Percentiles rank a stretch among this genome's conserved stretches.
Evolutionary conservation across 2,329 filamentous ascomycete genomes (phyloP).

Genomic region (Trichoderma gracile): DNA sequence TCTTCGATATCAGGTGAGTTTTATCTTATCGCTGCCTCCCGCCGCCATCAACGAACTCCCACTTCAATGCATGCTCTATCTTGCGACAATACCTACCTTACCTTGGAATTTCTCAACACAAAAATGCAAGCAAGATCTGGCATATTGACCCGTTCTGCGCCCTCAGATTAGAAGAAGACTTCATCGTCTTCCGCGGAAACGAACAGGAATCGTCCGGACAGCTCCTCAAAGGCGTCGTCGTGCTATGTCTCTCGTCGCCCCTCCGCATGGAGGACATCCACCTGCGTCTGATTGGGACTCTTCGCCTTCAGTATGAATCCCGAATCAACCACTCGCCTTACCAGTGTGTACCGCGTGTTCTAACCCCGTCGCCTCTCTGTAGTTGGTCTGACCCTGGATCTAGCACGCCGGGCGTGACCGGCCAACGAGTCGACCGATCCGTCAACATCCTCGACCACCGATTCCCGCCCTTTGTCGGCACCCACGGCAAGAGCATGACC

Average conservation of each 20-base stretch:
- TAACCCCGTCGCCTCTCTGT: conserved; percentile 9
- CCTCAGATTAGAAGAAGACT: conserved; percentile 71
- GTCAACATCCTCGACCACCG: conserved; percentile 65
- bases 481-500: conserved; percentile 56
- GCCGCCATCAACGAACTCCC: too few species aligned
- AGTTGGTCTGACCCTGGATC: conserved; percentile 55
- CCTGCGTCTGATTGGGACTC: conserved; percentile 68
- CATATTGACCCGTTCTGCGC: neutral
- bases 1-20: conserved; percentile 61
- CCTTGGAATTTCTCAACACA: neutral
- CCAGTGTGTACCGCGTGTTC: conserved; percentile 6
- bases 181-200: conserved; percentile 74
- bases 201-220: conserved; percentile 76
- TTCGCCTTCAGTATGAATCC: conserved; percentile 60
- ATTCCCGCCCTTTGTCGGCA: conserved; percentile 66
- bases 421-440: conserved; percentile 60
- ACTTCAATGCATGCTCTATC: neutral
- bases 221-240: conserved; percentile 69
- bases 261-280: conserved; percentile 73
- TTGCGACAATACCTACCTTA: neutral
- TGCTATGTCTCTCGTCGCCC: conserved; percentile 69
- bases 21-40: neutral
- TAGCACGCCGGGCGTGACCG: conserved; percentile 58
- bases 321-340: conserved; percentile 8
- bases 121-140: neutral